Evolutionary conservation across 2,329 filamentous ascomycete genomes (phyloP), one percentile per base, ranked within the genome.

Genomic region (Dothidotthia symphoricarpi): DNA sequence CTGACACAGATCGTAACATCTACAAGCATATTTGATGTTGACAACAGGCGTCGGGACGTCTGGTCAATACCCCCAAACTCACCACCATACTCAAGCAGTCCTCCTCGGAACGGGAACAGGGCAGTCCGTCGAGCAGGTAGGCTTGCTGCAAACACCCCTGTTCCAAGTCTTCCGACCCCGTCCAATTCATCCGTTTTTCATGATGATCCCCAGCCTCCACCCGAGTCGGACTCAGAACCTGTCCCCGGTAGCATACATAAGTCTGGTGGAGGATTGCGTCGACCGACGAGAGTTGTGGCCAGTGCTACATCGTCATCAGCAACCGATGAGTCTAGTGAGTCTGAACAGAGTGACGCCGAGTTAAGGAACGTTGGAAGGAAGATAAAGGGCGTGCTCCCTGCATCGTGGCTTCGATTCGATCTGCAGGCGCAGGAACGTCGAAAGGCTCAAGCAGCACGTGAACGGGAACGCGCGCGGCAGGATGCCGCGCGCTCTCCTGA

Each of bases 341-440:
- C 59, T 4, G 63, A 66, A 28, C 50, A 58, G 5, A 59, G 53
- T 16, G 57, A 66, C 12, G 47, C 41, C 5, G 61, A 60, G 34
- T 37, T 73, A 10, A 51, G 50, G 28, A 49, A 59, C 24, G 66
- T 68, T 27, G 55, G 61, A 8, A 70, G 62, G 36, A 66, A 64
- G 25, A 75, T 75, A 31, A 71, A 61, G 55, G 72, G 72, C 10
- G 73, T 75, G 6, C 53, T 75, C 13, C 73, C 73, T 16, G 73
- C 73, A 19, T 75, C 73, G 1, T 75, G 72, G 70, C 50, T 75
- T 34, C 71, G 67, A 34, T 65, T 75, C 17, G 72, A 75, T 42
- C 55, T 59, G n/a, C 61, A 69, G 41, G 57, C 58, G 16, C 65
- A 65, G 33, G 46, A 56, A 31, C 53, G 47, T 40, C 46, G 46